Percentiles rank a stretch among this genome's conserved stretches.
Conservation (phyloP, 495 filamentous ascomycete species). For the Penicillium samsonianum region DNA sequence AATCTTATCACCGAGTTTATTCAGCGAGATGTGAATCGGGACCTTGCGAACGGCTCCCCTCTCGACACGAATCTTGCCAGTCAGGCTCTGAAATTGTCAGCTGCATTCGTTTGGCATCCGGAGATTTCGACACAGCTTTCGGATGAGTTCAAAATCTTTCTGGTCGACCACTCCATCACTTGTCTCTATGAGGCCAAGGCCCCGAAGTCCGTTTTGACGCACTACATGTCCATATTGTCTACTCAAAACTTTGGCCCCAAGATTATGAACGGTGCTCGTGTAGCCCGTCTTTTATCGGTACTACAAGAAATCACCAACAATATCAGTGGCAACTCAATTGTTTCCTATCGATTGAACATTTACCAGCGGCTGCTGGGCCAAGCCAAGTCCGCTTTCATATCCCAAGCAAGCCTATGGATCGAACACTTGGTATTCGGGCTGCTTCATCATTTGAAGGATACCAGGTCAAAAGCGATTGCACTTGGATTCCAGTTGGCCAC, state of each 20-base stretch:
- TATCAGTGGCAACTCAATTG: slow-evolving; percentile 73
- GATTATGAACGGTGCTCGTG: slow-evolving; percentile 68
- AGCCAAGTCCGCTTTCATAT: slow-evolving; percentile 65
- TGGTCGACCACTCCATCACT: slow-evolving; percentile 75
- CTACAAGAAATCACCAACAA: slow-evolving; percentile 72
- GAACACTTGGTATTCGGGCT: slow-evolving; percentile 78
- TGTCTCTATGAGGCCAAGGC: slow-evolving; percentile 61
- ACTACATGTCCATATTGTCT: slow-evolving; percentile 74
- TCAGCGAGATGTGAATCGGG: slow-evolving; percentile 66
- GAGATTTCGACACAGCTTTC: slow-evolving; percentile 63
- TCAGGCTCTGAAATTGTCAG: slow-evolving; percentile 73
- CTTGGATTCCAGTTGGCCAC: slow-evolving; percentile 69
- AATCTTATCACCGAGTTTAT: slow-evolving; percentile 73
- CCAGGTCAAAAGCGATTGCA: slow-evolving; percentile 68
- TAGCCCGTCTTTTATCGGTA: slow-evolving; percentile 64
- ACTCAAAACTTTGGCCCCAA: slow-evolving; percentile 74
- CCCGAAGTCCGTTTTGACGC: slow-evolving; percentile 75
- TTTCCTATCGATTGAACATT: slow-evolving; percentile 69
- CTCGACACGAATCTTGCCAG: slow-evolving; percentile 65
- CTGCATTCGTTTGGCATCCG: slow-evolving; percentile 68
- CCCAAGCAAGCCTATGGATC: slow-evolving; percentile 62
- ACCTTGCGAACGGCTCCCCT: slow-evolving; percentile 33
- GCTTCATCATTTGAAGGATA: slow-evolving; percentile 74
- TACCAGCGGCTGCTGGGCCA: slow-evolving; percentile 75
- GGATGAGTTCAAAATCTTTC: slow-evolving; percentile 74